A percentile compares a stretch with the other conserved stretches of the same genome.
These are phyloP conservation scores for Debaryomycetaceae sp. DNA, from an alignment of 1,139 yeast species.

Conservation along the genomic window DNA sequence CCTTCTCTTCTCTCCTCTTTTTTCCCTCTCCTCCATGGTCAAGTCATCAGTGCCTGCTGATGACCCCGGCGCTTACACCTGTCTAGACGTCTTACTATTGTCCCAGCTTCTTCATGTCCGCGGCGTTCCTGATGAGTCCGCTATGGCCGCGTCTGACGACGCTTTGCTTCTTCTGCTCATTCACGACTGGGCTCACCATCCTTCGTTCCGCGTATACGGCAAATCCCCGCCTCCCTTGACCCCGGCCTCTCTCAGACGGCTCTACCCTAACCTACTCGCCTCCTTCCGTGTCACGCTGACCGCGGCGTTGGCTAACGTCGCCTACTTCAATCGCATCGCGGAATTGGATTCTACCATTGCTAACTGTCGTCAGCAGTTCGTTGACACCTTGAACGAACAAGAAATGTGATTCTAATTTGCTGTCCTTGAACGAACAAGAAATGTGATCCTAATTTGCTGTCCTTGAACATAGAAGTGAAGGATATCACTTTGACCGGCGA, in stretches of 20 bases:
- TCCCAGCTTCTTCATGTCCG: conserved; percentile 14
- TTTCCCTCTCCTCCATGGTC: too few species aligned
- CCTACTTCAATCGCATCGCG: conserved; percentile 10
- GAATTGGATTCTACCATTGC: conserved; percentile 9
- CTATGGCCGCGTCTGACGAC: conserved; percentile 5
- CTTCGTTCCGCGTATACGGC: conserved; percentile 6
- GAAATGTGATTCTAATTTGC: too few species aligned
- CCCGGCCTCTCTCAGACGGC: conserved; percentile 4
- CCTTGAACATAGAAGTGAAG: too few species aligned
- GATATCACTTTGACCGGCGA: too few species aligned
- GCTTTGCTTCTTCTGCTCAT: conserved; percentile 6
- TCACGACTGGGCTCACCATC: conserved; percentile 11
- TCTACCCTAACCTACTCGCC: conserved; percentile 9
- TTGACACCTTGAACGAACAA: conserved; percentile 3
- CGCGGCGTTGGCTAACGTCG: conserved; percentile 14
- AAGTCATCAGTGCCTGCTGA: too few species aligned
- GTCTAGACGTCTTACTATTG: conserved; percentile 12
- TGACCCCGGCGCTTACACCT: neutral
- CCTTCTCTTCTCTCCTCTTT: too few species aligned
- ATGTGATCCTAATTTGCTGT: too few species aligned
- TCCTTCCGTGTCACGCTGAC: conserved; percentile 10
- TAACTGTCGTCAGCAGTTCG: conserved; percentile 6
- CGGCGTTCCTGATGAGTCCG: conserved; percentile 8
- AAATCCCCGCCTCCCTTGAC: conserved; percentile 2
- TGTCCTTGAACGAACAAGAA: too few species aligned